Percentiles rank a stretch among this genome's conserved stretches.
phyloP scores from a whole-genome alignment of 2,329 filamentous ascomycete species.

The Fonsecaea multimorphosa region DNA sequence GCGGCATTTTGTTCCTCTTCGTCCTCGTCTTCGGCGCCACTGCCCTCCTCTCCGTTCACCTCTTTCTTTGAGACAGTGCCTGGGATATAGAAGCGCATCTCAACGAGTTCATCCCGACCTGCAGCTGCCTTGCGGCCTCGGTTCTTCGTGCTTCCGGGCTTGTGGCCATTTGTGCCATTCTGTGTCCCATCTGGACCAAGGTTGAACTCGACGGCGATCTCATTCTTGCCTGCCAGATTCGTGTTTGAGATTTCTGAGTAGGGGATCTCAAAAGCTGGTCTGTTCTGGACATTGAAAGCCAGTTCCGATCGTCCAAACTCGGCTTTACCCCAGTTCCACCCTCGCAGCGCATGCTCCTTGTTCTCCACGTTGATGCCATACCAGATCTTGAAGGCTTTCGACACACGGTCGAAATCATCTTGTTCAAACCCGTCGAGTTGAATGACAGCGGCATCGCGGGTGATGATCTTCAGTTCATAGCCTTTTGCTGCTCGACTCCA shows the following conservation, averaged over 20 bases:
- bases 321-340: constrained; percentile 99
- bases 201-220: constrained; percentile 94
- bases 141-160: constrained; percentile 71
- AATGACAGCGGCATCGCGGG: constrained; percentile 81
- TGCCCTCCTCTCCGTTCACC: constrained; percentile 68
- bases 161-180: constrained; percentile 73
- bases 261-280: constrained; percentile 93
- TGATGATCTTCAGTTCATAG: constrained; percentile 90
- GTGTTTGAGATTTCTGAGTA: constrained; percentile 98
- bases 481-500: constrained; percentile 94
- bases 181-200: constrained; percentile 73
- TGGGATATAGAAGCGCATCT: constrained; percentile 99
- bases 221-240: constrained; percentile 95
- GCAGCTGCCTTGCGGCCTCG: constrained; percentile 89
- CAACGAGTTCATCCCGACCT: constrained; percentile 88
- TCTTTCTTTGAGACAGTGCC: constrained; percentile 77
- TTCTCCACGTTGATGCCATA: constrained; percentile 92
- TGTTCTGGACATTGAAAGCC: constrained; percentile 94
- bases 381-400: constrained; percentile 96
- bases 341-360: constrained; percentile 90
- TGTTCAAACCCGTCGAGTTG: constrained; percentile 95
- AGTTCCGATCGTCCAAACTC: constrained; percentile 96
- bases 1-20: constrained; percentile 88
- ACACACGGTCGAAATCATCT: constrained; percentile 89
- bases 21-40: constrained; percentile 68